A percentile compares a stretch with the other conserved stretches of the same genome.
These are phyloP conservation scores for Alternaria brassicae DNA, from an alignment of 2,329 filamentous ascomycete genomes.

Conservation along the genomic window DNA sequence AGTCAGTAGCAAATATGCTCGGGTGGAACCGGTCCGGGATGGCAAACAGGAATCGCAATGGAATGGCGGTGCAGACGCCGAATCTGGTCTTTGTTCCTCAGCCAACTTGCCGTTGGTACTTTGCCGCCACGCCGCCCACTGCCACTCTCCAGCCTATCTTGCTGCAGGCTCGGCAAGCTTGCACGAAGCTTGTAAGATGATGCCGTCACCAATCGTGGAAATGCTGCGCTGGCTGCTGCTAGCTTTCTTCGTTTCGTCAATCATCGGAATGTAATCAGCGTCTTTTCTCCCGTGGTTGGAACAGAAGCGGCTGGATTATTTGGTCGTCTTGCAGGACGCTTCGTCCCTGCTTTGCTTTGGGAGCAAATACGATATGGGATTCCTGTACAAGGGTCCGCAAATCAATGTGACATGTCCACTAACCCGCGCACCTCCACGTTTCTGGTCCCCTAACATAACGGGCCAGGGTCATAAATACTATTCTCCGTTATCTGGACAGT, in stretches of 20 bases:
- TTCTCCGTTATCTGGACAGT: constrained; percentile 17
- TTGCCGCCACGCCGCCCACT: neutral
- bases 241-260: neutral
- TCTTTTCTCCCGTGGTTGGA: neutral
- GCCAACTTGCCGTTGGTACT: constrained; percentile 1
- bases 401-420: constrained; percentile 20
- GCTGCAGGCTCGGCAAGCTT: constrained; percentile 4
- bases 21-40: constrained; percentile 29
- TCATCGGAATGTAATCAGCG: neutral
- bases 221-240: neutral
- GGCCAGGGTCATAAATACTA: constrained; percentile 8
- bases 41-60: constrained; percentile 9
- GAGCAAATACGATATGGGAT: constrained; percentile 9
- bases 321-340: constrained; percentile 14
- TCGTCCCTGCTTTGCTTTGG: constrained; percentile 15
- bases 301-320: constrained; percentile 1
- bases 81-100: neutral
- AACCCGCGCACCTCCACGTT: constrained; percentile 13
- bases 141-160: neutral
- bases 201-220: constrained; percentile 6
- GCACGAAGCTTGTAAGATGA: neutral
- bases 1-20: constrained; percentile 21
- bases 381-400: constrained; percentile 15
- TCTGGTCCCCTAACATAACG: constrained; percentile 3
- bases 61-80: constrained; percentile 4